Evolutionary conservation across 2,329 filamentous ascomycete species (phyloP).

Genomic region (Arthrobotrys pseudoclavata): DNA sequence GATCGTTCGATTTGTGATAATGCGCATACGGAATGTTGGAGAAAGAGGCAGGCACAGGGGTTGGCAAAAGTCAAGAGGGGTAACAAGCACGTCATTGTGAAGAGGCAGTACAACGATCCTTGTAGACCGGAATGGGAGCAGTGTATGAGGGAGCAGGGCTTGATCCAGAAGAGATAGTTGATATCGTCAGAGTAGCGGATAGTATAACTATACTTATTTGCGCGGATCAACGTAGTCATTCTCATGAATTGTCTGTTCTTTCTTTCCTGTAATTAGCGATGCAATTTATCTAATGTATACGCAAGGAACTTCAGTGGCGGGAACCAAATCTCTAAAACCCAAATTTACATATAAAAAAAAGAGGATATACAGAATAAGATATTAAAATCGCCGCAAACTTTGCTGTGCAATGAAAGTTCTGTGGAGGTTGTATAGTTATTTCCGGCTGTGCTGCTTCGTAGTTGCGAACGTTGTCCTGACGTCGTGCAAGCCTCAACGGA

Average conservation of each 20-base stretch:
- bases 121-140: conserved; percentile 24
- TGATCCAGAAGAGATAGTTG: neutral
- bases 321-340: no score
- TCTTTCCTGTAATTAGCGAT: neutral
- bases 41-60: neutral
- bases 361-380: neutral
- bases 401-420: neutral
- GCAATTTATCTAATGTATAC: neutral
- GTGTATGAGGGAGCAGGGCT: conserved; percentile 24
- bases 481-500: conserved; percentile 9
- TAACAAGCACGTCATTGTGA: conserved; percentile 1
- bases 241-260: neutral
- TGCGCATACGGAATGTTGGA: conserved; percentile 3
- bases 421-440: conserved; percentile 9
- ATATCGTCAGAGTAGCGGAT: no score
- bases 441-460: neutral
- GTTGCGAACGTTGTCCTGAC: conserved; percentile 11
- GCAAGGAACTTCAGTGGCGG: no score
- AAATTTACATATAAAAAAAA: neutral
- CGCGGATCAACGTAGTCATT: no score
- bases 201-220: no score
- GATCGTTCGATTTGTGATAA: conserved; percentile 23
- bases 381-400: neutral
- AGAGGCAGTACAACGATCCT: conserved; percentile 26
- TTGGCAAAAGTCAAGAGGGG: conserved; percentile 1